Conservation (phyloP, 78 protist species). For the Paratrimastix pyriformis region DNA sequence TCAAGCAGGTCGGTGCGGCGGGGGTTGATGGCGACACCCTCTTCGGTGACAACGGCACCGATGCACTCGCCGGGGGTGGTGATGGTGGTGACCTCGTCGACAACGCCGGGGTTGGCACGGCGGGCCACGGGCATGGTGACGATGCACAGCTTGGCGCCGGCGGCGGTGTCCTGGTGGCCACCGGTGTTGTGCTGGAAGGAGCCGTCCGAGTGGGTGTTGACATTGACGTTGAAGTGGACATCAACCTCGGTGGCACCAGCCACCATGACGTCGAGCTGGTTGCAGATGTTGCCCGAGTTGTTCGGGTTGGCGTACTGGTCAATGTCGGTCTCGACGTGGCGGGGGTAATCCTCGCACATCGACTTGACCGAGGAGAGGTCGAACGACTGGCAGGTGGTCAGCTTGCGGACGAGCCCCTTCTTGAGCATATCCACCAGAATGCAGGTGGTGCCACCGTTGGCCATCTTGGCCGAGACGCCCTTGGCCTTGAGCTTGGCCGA, state of each 20-base stretch:
- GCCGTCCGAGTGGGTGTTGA: conserved; percentile 14
- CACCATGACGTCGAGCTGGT: conserved; percentile 18
- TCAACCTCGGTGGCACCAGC: conserved; percentile 25
- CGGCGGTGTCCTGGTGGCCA: conserved; percentile 28
- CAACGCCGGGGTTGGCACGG: conserved; percentile 1
- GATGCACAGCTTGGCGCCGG: conserved; percentile 27
- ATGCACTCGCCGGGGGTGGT: conserved; percentile 32
- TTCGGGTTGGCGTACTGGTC: conserved; percentile 27
- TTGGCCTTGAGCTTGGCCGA: not conserved
- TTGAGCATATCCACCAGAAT: conserved; percentile 9
- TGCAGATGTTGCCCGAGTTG: not conserved
- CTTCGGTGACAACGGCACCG: conserved; percentile 22
- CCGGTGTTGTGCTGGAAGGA: conserved; percentile 17
- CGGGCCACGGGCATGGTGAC: conserved; percentile 7
- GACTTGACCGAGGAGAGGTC: conserved; percentile 10
- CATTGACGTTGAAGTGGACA: conserved; percentile 26
- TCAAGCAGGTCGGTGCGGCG: conserved; percentile 18
- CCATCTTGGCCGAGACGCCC: conserved; percentile 11
- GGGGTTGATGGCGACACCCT: conserved; percentile 22
- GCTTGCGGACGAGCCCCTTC: conserved; percentile 14
- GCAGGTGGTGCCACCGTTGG: conserved; percentile 28
- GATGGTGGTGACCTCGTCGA: conserved; percentile 4
- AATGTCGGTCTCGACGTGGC: conserved; percentile 9
- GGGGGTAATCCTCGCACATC: conserved; percentile 7
- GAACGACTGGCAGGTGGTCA: conserved; percentile 28